A percentile compares a stretch with the other conserved stretches of the same genome.
phyloP scores from a whole-genome alignment of 2,329 filamentous ascomycete genomes.

The Dendrostoma leiphaemia region DNA sequence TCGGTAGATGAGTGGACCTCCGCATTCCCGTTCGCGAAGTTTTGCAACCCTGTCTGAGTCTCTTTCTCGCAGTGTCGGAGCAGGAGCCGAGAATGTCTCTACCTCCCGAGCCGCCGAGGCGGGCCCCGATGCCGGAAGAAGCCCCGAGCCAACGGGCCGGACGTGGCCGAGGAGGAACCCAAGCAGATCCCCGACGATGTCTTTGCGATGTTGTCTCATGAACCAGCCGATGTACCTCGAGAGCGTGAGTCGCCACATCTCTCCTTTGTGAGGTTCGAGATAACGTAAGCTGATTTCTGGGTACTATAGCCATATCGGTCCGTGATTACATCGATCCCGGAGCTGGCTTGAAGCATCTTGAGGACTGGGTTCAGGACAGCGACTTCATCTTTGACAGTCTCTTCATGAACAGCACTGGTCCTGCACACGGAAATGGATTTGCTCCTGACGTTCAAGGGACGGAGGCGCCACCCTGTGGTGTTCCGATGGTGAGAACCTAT shows the following conservation, averaged over 20 bases:
- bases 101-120: slow-evolving; percentile 42
- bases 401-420: slow-evolving; percentile 27
- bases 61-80: slow-evolving; percentile 32
- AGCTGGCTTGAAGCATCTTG: slow-evolving; percentile 44
- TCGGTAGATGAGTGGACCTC: background rate
- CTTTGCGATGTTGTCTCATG: slow-evolving; percentile 22
- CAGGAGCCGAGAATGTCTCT: slow-evolving; percentile 40
- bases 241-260: slow-evolving; percentile 26
- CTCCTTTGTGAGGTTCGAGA: background rate
- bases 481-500: slow-evolving; percentile 40
- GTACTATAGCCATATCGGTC: slow-evolving; percentile 32
- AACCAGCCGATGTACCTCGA: slow-evolving; percentile 29
- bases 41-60: background rate
- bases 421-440: background rate
- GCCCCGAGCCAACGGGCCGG: slow-evolving; percentile 23
- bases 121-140: slow-evolving; percentile 43
- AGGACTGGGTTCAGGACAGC: slow-evolving; percentile 44
- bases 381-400: slow-evolving; percentile 47
- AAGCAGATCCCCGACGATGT: slow-evolving; percentile 19
- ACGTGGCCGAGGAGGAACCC: slow-evolving; percentile 23
- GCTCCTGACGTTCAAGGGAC: slow-evolving; percentile 3
- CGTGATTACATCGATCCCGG: slow-evolving; percentile 45
- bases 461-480: background rate
- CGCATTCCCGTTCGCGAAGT: background rate
- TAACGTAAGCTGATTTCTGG: slow-evolving; percentile 12